Percentiles rank a stretch among this genome's conserved stretches.
Conservation (phyloP, 2,329 filamentous ascomycete genomes). For the Clonostachys byssicola region DNA sequence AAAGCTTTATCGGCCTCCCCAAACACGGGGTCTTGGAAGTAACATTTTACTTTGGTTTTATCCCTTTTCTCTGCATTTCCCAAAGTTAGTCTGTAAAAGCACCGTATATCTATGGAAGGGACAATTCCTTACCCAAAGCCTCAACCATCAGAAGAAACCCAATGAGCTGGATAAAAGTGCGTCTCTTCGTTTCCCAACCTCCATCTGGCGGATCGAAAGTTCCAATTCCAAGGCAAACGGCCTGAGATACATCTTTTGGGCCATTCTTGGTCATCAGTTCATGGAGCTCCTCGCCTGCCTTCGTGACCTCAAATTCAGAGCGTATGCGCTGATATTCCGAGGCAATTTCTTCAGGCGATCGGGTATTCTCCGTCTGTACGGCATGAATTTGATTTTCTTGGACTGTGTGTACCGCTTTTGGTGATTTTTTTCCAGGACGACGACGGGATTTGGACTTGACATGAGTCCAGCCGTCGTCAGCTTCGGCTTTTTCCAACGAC, state of each 20-base stretch:
- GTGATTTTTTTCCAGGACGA: neutral
- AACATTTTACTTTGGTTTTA: slow-evolving; percentile 28
- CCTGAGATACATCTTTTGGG: slow-evolving; percentile 14
- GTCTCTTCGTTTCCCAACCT: slow-evolving; percentile 36
- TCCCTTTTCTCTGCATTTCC: slow-evolving; percentile 10
- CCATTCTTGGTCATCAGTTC: neutral
- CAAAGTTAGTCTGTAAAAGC: neutral
- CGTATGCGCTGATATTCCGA: slow-evolving; percentile 3
- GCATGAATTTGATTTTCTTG: neutral
- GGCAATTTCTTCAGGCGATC: slow-evolving; percentile 1
- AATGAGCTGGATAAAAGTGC: slow-evolving; percentile 46
- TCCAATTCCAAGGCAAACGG: slow-evolving; percentile 51
- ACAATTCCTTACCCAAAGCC: slow-evolving; percentile 26
- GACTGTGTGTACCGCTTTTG: neutral
- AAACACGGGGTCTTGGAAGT: slow-evolving; percentile 53
- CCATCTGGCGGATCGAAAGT: slow-evolving; percentile 47
- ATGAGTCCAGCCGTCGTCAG: slow-evolving; percentile 10
- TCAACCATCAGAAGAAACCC: slow-evolving; percentile 46
- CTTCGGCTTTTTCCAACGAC: neutral
- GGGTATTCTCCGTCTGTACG: neutral
- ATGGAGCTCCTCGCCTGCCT: slow-evolving; percentile 1
- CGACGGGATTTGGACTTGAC: slow-evolving; percentile 10
- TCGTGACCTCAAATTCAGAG: slow-evolving; percentile 1
- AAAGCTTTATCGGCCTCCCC: slow-evolving; percentile 43
- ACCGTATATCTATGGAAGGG: neutral